phyloP scores from a whole-genome alignment of 192 early-diverging fungal species.

The Funneliformis mosseae region DNA sequence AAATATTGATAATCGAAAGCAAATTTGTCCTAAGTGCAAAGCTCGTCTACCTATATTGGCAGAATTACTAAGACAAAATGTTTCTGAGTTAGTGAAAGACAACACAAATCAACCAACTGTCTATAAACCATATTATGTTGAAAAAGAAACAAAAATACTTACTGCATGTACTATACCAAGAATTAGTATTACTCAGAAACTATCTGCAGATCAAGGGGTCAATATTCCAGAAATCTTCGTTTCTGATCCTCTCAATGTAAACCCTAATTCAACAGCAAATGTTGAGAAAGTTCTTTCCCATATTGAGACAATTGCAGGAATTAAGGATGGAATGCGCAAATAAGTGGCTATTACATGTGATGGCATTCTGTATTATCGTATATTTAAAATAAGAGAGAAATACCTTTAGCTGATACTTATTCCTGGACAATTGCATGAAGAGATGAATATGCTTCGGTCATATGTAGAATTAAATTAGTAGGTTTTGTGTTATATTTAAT shows the following conservation, averaged over 20 bases:
- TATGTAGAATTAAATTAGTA: too few species aligned
- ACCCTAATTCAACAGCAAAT: too few species aligned
- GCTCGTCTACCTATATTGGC: not conserved
- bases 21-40: conserved; percentile 1
- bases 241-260: too few species aligned
- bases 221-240: too few species aligned
- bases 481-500: too few species aligned
- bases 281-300: too few species aligned
- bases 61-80: conserved; percentile 6
- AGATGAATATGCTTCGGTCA: too few species aligned
- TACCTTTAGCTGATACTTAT: conserved; percentile 3
- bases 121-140: conserved; percentile 9
- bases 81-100: not conserved
- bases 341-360: conserved; percentile 15
- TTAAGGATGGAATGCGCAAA: conserved; percentile 23
- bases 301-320: conserved; percentile 21
- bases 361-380: conserved; percentile 18
- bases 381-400: conserved; percentile 12
- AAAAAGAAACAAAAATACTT: not conserved
- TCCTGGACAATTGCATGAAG: conserved; percentile 26
- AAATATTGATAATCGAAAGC: conserved; percentile 30
- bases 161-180: not conserved
- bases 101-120: not conserved
- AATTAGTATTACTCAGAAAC: conserved; percentile 18
- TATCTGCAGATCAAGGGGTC: not conserved